Percentiles rank a stretch among this genome's conserved stretches.
Evolutionary conservation across 2,329 filamentous ascomycete species (phyloP).

Genomic region (Neoarthrinium moseri): DNA sequence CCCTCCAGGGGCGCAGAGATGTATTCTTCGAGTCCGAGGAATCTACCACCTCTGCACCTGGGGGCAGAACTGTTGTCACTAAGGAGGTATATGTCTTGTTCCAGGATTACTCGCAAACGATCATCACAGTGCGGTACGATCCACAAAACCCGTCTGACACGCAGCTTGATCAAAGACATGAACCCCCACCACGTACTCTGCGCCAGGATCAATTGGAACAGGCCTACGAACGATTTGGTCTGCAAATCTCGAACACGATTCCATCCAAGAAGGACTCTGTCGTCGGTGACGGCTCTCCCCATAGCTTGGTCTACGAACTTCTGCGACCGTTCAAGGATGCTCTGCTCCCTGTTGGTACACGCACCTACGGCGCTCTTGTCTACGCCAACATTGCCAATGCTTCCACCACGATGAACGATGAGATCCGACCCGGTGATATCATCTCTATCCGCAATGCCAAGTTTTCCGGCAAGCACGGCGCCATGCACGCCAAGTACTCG

Average conservation of each 20-base stretch:
- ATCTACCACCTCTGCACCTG: conserved; percentile 65
- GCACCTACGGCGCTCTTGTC: conserved; percentile 86
- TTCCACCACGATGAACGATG: conserved; percentile 83
- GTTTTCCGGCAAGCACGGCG: conserved; percentile 92
- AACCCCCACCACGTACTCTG: conserved; percentile 74
- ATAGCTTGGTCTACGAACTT: conserved; percentile 75
- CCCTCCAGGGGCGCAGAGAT: conserved; percentile 79
- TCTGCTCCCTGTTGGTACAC: conserved; percentile 79
- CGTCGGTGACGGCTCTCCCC: conserved; percentile 81
- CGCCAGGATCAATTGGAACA: conserved; percentile 93
- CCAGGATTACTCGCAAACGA: conserved; percentile 93
- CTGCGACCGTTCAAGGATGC: conserved; percentile 72
- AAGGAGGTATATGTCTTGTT: conserved; percentile 87
- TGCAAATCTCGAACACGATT: conserved; percentile 71
- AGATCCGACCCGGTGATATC: conserved; percentile 91
- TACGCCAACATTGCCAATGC: conserved; percentile 96
- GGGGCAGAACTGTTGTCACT: conserved; percentile 68
- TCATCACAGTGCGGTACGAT: conserved; percentile 80
- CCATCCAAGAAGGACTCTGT: conserved; percentile 73
- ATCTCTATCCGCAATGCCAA: conserved; percentile 88
- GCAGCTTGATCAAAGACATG: conserved; percentile 80
- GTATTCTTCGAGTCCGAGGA: conserved; percentile 82
- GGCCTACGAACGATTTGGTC: conserved; percentile 78
- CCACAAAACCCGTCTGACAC: conserved; percentile 70
- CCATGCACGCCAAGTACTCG: conserved; percentile 93